Evolutionary conservation across 2,329 filamentous ascomycete genomes (phyloP), one percentile per base, ranked within the genome.

Genomic region (Trichoderma endophyticum): DNA sequence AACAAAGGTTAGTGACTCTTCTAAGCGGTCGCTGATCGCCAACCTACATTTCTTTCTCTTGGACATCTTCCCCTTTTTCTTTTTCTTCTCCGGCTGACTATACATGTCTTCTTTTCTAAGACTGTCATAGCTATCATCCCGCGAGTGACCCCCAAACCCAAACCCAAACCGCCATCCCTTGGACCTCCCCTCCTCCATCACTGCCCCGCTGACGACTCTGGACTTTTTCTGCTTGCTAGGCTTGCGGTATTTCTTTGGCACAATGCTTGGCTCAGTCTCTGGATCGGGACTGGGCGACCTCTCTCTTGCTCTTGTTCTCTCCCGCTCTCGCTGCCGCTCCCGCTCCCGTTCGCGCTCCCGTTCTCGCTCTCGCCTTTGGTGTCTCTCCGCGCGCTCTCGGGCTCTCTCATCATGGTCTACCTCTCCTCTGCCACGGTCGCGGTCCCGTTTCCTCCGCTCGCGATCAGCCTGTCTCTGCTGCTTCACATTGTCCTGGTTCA

Each of bases 171-270:
- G 28, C 68, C 43, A 80, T 12, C 66, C 62, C 24, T 75, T 78
- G 7, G 80, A 81, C n/a, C 83, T 81, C 0, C 91, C 91, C 79
- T 93, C 91, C 77, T 93, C 92, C 75, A 92, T 83, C 21, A 91
- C 82, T 0, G 90, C 90, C 24, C 91, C 91, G 74, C 91, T 93
- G 24, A 92, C 90, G n/a, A 92, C 84, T 73, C 92, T 84, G 71
- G 85, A 86, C 77, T 89, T 88, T 74, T 85, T 86, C 56, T 70
- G 66, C n/a, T 59, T 59, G 54, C 57, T 51, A 80, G 80, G 64
- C 82, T 81, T 67, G 78, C 78, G 15, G 79, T 80, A 73, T 76
- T 83, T 54, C 81, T 79, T 70, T 11, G 66, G 66, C n/a, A 59
- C 57, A 36, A 70, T 70, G 15, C 24, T 43, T 12, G 82, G 79